Base-by-base conservation (phyloP, 2,329 filamentous ascomycete species). In the Botryotinia calthae region DNA sequence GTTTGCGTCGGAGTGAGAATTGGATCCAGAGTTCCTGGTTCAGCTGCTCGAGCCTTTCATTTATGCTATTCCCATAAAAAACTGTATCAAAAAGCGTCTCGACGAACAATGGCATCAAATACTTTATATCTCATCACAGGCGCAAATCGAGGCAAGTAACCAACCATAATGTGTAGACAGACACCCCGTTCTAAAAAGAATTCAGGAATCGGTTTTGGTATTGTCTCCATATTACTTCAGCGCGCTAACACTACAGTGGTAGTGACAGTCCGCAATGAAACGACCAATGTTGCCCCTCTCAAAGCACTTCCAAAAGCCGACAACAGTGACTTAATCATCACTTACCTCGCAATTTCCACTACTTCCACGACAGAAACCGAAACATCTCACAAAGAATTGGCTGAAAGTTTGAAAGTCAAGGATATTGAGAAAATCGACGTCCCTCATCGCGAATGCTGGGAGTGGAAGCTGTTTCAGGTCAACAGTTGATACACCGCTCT, bases 381-480 rank as follows among this genome's bases (percentile, higher is more conserved):
- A 34, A 34, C 34, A 6, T 34, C 34, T 34, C 34, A 34, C 34
- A 34, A 34, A 34, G 34, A 48, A 42, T 3, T 75, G 76, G 0
- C 48, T 68, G 6, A 48, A 54, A 18, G 16, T 71, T 81, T 63
- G 63, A 9, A 48, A 1, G 10, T 31, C 0, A 34, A 75, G 28
- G 80, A 80, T 5, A 83, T 88, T 73, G 75, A 78, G 10, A 78
- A 81, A 42, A 77, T 88, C 1, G 84, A 89, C 74, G 77, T 86
- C 14, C 14, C 80, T 88, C 4, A 83, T 89, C 71, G 84, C 85
- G 58, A 88, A 88, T 75, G 86, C 87, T 0, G 86, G 83, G 16
- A 81, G 84, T 10, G 79, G 79, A 3, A 76, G 78, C 4, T 63
- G 75, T 10, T 84, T 78, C 71, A 79, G 79, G 0, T 51, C 73